Conservation (phyloP, 2,329 filamentous ascomycete genomes). For the Botrytis elliptica region DNA sequence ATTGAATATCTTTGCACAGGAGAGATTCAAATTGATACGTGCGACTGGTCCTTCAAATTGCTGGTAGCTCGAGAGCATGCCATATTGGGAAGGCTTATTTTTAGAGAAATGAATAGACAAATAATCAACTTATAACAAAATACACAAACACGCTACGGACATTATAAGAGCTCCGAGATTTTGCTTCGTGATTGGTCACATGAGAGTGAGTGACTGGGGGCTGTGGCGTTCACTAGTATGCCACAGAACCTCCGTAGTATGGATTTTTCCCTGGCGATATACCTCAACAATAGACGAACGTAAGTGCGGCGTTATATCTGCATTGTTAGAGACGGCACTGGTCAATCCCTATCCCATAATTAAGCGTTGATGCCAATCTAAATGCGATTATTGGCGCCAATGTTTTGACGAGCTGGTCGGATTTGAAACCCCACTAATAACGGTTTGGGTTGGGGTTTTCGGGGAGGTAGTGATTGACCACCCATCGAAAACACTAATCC, state of each 20-base stretch:
- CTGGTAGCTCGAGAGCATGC: background rate
- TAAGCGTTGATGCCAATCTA: background rate
- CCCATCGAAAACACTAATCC: background rate
- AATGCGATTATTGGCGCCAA: background rate
- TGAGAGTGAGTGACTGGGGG: no score
- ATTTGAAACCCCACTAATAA: no score
- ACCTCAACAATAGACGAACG: background rate
- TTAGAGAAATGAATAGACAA: background rate
- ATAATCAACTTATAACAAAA: background rate
- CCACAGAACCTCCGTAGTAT: background rate
- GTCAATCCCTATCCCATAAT: background rate
- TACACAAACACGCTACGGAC: background rate
- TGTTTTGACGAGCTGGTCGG: background rate
- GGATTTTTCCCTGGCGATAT: background rate
- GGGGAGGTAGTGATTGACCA: background rate
- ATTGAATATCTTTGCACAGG: no score
- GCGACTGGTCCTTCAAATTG: background rate
- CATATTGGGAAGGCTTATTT: background rate
- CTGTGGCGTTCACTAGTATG: background rate
- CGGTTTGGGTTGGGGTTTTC: background rate
- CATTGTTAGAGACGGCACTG: background rate
- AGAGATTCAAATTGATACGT: no score
- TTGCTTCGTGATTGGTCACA: no score
- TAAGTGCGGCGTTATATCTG: background rate
- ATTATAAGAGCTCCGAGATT: no score